Evolutionary conservation across 345 rosid genomes (phyloP).

Genomic region (Corchorus olitorius): DNA sequence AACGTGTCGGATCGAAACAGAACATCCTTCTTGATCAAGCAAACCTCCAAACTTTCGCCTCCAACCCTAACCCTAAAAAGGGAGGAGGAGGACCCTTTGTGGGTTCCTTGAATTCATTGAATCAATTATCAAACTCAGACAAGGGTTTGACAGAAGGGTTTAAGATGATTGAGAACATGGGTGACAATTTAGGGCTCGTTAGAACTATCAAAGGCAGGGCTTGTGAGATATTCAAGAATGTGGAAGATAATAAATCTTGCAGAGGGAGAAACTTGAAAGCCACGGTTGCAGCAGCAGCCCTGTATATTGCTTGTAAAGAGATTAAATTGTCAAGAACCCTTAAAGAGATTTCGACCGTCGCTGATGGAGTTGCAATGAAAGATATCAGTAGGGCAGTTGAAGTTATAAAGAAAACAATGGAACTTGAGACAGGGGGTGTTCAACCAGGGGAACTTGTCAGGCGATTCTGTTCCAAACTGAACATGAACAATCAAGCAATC

Average conservation of each 20-base stretch:
- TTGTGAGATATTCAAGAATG: conserved; percentile 56
- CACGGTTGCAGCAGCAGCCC: conserved; percentile 55
- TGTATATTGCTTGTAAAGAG: conserved; percentile 57
- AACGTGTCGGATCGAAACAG: conserved; percentile 47
- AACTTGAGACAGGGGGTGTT: neutral
- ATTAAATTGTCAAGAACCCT: conserved; percentile 54
- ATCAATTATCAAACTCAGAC: conserved; percentile 44
- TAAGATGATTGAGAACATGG: conserved; percentile 43
- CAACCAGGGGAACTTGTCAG: neutral
- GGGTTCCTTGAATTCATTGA: conserved; percentile 38
- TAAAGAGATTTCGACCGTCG: conserved; percentile 28
- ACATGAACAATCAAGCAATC: neutral
- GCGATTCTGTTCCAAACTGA: neutral
- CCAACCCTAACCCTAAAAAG: conserved; percentile 26
- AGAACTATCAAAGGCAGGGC: conserved; percentile 57
- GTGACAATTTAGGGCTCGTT: conserved; percentile 57
- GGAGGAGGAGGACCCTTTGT: conserved; percentile 18
- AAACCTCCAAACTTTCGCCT: conserved; percentile 45
- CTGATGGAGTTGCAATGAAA: conserved; percentile 1
- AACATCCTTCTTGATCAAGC: conserved; percentile 47
- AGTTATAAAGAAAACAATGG: neutral
- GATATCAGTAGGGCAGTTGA: neutral
- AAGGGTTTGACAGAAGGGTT: conserved; percentile 42
- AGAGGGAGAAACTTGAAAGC: conserved; percentile 52
- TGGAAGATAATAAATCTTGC: conserved; percentile 56